These are phyloP conservation scores for Eremochloa ophiuroides DNA, from an alignment of 176 grass and related monocot species.

Conservation along the genomic window DNA sequence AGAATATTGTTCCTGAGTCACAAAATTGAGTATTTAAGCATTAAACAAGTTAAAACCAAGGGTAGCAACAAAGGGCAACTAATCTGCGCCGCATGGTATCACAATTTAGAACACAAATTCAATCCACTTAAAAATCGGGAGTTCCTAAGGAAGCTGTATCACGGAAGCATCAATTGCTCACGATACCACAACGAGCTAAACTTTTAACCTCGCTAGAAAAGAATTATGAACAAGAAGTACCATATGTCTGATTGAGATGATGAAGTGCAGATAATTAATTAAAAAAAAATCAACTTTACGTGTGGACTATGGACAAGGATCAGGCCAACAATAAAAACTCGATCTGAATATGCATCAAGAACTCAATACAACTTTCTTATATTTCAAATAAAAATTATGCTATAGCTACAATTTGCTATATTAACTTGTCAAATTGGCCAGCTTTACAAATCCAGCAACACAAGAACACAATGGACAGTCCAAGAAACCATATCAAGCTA, in stretches of 20 bases:
- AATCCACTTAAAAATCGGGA: not conserved
- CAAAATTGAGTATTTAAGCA: not conserved
- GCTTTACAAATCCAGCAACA: not conserved
- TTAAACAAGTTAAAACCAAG: not conserved
- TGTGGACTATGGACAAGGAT: not conserved
- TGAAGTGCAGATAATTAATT: not conserved
- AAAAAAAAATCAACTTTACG: not conserved
- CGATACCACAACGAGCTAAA: not conserved
- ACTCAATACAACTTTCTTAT: not conserved
- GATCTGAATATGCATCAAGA: not conserved
- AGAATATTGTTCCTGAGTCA: slow-evolving; percentile 26
- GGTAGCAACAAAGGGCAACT: not conserved
- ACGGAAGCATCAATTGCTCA: not conserved
- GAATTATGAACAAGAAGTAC: not conserved
- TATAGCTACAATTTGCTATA: not conserved
- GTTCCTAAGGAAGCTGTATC: not conserved
- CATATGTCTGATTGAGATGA: not conserved
- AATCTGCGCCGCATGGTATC: not conserved
- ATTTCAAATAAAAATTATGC: not conserved
- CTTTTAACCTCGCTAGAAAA: not conserved
- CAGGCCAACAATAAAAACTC: not conserved
- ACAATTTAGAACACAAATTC: not conserved
- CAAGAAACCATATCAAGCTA: not conserved
- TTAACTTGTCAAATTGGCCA: not conserved
- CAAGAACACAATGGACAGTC: not conserved